Conservation (phyloP, 208 protist species). For the Porcisia hertigi region DNA sequence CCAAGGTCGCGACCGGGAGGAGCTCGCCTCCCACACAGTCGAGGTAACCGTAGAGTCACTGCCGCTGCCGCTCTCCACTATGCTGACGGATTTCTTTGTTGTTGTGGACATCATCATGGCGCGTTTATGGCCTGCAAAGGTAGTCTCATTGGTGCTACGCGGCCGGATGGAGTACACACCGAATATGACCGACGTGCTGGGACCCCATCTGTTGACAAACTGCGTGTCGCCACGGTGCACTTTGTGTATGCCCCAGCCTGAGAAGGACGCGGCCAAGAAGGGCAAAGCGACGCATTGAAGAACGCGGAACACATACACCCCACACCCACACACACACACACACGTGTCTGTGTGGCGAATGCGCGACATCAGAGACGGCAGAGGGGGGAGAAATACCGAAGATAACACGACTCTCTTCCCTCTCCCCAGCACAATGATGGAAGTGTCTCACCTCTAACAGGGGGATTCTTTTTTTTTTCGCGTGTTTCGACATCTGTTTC, state of each 20-base stretch:
- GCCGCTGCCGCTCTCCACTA: constrained; percentile 43
- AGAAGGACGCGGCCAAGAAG: background rate
- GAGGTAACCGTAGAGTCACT: constrained; percentile 55
- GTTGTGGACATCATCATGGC: constrained; percentile 43
- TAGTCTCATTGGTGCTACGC: constrained; percentile 40
- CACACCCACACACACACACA: too few relatives aligned
- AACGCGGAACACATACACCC: background rate
- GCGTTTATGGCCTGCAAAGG: constrained; percentile 34
- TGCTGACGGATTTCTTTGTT: constrained; percentile 72
- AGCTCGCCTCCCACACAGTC: constrained; percentile 60
- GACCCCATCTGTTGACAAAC: constrained; percentile 62
- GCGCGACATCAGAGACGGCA: too few relatives aligned
- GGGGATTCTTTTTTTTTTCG: too few relatives aligned
- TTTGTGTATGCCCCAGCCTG: constrained; percentile 16
- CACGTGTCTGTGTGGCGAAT: too few relatives aligned
- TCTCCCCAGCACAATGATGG: too few relatives aligned
- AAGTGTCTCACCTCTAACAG: too few relatives aligned
- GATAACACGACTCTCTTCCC: too few relatives aligned
- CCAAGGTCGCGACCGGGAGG: constrained; percentile 14
- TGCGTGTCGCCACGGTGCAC: constrained; percentile 54
- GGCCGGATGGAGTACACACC: constrained; percentile 28
- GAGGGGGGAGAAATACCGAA: too few relatives aligned
- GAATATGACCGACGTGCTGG: constrained; percentile 46
- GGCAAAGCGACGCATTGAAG: background rate
- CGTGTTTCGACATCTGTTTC: too few relatives aligned